These are phyloP conservation scores for Proliferodiscus dingleyae DNA, from an alignment of 2,329 filamentous ascomycete genomes.

Conservation along the genomic window DNA sequence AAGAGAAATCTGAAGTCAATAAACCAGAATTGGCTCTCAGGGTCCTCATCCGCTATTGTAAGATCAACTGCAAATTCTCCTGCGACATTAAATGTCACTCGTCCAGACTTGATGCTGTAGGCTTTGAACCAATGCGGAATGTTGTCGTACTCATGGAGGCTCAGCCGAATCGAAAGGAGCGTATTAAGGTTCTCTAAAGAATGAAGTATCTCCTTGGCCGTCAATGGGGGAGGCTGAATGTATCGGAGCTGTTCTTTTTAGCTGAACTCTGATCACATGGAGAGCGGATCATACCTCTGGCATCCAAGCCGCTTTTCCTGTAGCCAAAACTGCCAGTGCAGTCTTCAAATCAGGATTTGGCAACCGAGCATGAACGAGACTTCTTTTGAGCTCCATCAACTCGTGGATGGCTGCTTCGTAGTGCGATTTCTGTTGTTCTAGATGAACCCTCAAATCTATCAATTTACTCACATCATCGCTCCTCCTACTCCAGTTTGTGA, in stretches of 20 bases:
- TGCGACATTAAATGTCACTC: constrained; percentile 79
- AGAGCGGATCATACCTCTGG: constrained; percentile 57
- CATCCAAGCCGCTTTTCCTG: constrained; percentile 71
- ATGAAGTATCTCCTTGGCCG: constrained; percentile 65
- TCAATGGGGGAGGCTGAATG: constrained; percentile 67
- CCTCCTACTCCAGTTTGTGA: constrained; percentile 84
- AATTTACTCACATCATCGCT: constrained; percentile 76
- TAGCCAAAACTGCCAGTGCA: constrained; percentile 78
- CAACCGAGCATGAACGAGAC: constrained; percentile 67
- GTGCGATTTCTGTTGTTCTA: constrained; percentile 56
- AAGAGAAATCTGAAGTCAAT: constrained; percentile 88
- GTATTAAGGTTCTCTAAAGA: constrained; percentile 80
- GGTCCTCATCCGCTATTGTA: constrained; percentile 81
- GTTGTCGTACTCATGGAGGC: constrained; percentile 73
- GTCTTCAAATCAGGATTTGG: constrained; percentile 89
- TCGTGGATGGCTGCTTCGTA: constrained; percentile 58
- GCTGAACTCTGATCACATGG: not conserved
- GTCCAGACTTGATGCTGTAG: constrained; percentile 77
- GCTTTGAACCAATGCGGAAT: constrained; percentile 70
- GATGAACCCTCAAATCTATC: constrained; percentile 78
- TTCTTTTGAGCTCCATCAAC: constrained; percentile 67
- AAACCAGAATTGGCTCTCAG: constrained; percentile 83
- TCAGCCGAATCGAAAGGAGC: constrained; percentile 75
- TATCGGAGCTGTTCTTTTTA: constrained; percentile 59
- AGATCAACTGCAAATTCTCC: constrained; percentile 91